Evolutionary conservation across 306 rosid species (phyloP).

Genomic region (Inga oerstediana): DNA sequence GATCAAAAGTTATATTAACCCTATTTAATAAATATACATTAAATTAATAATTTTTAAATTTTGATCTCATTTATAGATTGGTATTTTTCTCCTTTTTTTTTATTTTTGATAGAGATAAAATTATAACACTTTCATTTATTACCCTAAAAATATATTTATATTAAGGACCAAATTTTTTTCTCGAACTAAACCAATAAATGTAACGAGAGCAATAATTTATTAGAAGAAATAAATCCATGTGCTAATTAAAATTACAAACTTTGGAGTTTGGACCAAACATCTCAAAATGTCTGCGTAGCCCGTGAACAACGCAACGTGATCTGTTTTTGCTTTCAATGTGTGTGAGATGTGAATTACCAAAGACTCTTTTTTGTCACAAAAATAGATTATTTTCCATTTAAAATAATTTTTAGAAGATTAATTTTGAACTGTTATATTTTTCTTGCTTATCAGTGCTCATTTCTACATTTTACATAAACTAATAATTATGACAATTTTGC

Average conservation of each 20-base stretch:
- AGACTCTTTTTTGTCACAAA: neutral
- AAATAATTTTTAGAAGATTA: neutral
- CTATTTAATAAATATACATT: no score
- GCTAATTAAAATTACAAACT: neutral
- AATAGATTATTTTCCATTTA: neutral
- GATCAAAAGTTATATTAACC: no score
- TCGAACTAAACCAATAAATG: no score
- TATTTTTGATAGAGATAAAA: no score
- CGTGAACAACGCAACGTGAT: neutral
- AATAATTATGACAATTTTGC: no score
- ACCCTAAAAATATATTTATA: no score
- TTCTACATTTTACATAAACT: no score
- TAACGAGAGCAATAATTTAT: neutral
- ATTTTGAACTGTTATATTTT: neutral
- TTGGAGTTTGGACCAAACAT: neutral
- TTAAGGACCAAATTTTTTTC: no score
- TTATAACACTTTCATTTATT: no score
- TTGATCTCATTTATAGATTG: no score
- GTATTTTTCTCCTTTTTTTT: no score
- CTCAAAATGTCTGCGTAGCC: neutral
- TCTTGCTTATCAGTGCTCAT: neutral
- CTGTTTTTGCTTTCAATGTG: neutral
- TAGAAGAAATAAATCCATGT: neutral
- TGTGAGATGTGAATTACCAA: neutral
- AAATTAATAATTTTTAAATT: no score